phyloP scores from a whole-genome alignment of 805 yeast genomes.

The Kazachstania taianensis region DNA sequence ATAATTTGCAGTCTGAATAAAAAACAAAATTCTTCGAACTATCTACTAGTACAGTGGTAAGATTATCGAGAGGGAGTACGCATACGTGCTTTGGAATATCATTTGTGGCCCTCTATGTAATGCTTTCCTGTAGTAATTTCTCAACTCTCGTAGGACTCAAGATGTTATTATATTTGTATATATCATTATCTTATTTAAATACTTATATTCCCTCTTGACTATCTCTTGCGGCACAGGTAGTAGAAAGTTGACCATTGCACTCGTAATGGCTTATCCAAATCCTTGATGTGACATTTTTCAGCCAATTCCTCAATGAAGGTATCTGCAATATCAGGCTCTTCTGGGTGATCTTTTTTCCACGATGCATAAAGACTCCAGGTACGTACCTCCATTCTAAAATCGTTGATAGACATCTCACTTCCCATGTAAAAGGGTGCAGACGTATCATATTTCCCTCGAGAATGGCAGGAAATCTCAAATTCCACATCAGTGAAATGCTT shows the following conservation, averaged over 20 bases:
- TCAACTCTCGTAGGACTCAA: too few species aligned
- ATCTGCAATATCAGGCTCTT: slow-evolving; percentile 40
- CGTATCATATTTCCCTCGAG: background rate
- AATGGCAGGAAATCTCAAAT: slow-evolving; percentile 15
- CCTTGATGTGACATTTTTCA: slow-evolving; percentile 36
- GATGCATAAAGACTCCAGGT: slow-evolving; percentile 64
- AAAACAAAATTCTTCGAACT: too few species aligned
- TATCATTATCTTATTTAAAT: too few species aligned
- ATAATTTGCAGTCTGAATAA: too few species aligned
- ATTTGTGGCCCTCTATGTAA: too few species aligned
- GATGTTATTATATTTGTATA: too few species aligned
- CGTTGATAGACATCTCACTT: slow-evolving; percentile 32
- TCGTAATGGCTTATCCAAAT: slow-evolving; percentile 31
- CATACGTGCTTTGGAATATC: too few species aligned
- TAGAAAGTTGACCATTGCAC: slow-evolving; percentile 49
- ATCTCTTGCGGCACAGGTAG: slow-evolving; percentile 28
- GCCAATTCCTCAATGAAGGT: slow-evolving; percentile 36
- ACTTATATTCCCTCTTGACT: too few species aligned
- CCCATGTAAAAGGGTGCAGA: slow-evolving; percentile 29
- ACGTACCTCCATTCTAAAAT: slow-evolving; percentile 40
- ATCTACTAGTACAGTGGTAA: too few species aligned
- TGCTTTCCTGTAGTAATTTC: too few species aligned
- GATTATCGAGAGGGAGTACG: too few species aligned
- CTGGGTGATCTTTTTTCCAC: slow-evolving; percentile 39
- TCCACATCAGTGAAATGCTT: slow-evolving; percentile 35